Base-by-base conservation (phyloP, 2,329 filamentous ascomycete genomes). In the Cladosporium sp. region DNA sequence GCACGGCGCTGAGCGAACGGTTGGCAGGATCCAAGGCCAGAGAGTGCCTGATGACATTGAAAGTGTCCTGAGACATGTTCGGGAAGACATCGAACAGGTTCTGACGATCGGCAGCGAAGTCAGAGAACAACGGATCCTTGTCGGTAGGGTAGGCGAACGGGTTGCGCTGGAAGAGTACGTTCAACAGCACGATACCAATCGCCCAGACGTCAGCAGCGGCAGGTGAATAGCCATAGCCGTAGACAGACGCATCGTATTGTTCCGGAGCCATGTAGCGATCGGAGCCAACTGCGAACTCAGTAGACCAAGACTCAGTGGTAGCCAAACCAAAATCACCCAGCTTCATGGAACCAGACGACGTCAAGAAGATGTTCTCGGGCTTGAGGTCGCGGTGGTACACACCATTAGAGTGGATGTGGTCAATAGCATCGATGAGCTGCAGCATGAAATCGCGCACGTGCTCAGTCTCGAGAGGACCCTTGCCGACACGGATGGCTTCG, bases 191-290 rank as follows among this genome's bases (percentile, higher is more conserved):
- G 80, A 99, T 94, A 69, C 95, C 95, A 76, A 99, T 91, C 66
- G 95, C 93, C 95, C 95, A 99, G 73, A 97, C 89, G 78, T 99
- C 95, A 61, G 95, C 95, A 80, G 95, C 88, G 55, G 92, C 92
- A 57, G 95, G 93, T 65, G 92, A 94, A 81, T 99, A 99, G 67
- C 95, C 95, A 65, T 74, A 75, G 59, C 75, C 75, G 69, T 87
- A 88, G 69, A 89, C 90, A 71, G 89, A 88, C 63, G 93, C 93
- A 78, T 98, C 94, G 74, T 95, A 98, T 80, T 99, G 95, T 80
- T 99, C 95, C 5, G 95, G 95, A 65, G 95, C 93, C 95, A 99
- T 99, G 82, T 99, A 99, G 65, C 95, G 92, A 77, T 99, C 95
- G 77, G 95, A 98, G 71, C 95, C 95, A 57, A 99, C 95, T 68